Evolutionary conservation across 768 basidiomycete genomes (phyloP).

Genomic region (Cubamyces lactineus): DNA sequence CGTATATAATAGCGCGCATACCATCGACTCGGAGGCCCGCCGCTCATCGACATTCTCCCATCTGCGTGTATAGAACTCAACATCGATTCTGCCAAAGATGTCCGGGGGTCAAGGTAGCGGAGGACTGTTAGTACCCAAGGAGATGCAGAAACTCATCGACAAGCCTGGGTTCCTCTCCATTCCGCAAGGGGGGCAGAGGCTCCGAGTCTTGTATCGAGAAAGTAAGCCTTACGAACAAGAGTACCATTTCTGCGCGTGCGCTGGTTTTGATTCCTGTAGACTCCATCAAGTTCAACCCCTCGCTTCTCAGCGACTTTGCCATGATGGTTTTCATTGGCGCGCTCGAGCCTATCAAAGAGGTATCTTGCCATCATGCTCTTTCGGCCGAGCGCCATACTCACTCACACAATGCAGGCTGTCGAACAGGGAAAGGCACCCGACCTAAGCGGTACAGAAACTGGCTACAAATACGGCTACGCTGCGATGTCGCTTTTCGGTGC

Average conservation of each 20-base stretch:
- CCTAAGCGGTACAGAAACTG: conserved; percentile 24
- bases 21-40: too few species aligned
- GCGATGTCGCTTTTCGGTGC: conserved; percentile 23
- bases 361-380: neutral
- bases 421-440: conserved; percentile 24
- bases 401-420: conserved; percentile 11
- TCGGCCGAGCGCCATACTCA: neutral
- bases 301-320: conserved; percentile 17
- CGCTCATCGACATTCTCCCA: too few species aligned
- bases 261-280: neutral
- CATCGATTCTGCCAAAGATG: neutral
- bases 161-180: conserved; percentile 4
- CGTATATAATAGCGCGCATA: too few species aligned
- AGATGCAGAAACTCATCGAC: conserved; percentile 15
- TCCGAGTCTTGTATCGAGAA: conserved; percentile 12
- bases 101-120: conserved; percentile 9
- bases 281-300: neutral
- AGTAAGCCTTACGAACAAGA: neutral
- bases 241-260: neutral
- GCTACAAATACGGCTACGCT: conserved; percentile 26
- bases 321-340: conserved; percentile 16
- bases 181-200: conserved; percentile 3
- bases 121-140: conserved; percentile 4
- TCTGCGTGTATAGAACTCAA: neutral
- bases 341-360: conserved; percentile 1